These are phyloP conservation scores for Ramaria sp. DNA, from an alignment of 768 basidiomycete genomes.

Conservation along the genomic window DNA sequence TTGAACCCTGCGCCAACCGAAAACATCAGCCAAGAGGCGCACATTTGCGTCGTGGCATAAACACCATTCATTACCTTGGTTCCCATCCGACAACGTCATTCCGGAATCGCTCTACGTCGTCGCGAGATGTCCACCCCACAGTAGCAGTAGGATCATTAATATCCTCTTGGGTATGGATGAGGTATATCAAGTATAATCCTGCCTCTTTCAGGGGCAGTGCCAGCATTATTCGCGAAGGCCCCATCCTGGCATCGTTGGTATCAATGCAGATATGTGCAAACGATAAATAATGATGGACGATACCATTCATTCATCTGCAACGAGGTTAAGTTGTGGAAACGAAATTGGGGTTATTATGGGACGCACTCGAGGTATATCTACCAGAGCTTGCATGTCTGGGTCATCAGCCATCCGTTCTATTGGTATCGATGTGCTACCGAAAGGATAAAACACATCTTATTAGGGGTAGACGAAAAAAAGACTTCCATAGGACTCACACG, in stretches of 20 bases:
- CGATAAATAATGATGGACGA: slow-evolving; percentile 8
- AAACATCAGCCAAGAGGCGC: neutral
- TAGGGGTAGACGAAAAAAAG: neutral
- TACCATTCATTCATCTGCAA: slow-evolving; percentile 16
- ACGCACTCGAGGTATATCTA: slow-evolving; percentile 23
- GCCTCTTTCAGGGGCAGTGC: neutral
- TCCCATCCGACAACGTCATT: neutral
- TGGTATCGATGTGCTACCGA: slow-evolving; percentile 30
- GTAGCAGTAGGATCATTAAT: neutral
- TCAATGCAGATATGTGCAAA: neutral
- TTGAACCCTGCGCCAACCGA: slow-evolving; percentile 22
- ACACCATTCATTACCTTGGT: neutral
- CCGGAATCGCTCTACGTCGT: neutral
- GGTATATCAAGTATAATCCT: neutral
- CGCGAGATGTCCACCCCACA: neutral
- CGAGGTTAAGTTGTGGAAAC: neutral
- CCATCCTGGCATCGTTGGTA: slow-evolving; percentile 13
- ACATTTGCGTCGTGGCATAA: neutral
- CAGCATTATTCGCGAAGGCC: slow-evolving; percentile 16
- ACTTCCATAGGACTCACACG: slow-evolving; percentile 26
- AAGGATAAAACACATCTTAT: neutral
- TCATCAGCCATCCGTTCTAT: slow-evolving; percentile 30
- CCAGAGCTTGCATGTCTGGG: slow-evolving; percentile 23
- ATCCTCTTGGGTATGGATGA: neutral
- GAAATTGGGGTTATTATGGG: neutral